Evolutionary conservation across 1,284 basidiomycete species (phyloP), one percentile per base, ranked within the genome.

Genomic region (Irpex sp.): DNA sequence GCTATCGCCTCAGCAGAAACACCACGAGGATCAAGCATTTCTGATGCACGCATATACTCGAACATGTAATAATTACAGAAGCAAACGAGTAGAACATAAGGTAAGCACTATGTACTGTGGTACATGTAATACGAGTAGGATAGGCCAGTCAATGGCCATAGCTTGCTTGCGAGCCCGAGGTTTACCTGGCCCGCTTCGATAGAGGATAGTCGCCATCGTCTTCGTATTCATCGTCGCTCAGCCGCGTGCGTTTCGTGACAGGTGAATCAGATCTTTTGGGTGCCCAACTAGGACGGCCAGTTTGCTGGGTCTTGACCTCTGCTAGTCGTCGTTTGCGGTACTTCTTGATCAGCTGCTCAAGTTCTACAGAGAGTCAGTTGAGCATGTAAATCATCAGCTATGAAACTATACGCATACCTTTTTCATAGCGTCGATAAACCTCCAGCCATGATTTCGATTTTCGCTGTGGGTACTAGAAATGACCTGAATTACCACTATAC

Each of bases 391-490:
- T n/a, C 61, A 31, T 13, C 15, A 26, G 17, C 17, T 17, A 17
- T 48, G 47, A 63, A 36, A 64, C 74, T 9, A 2, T 26, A n/a
- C 34, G 8, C 52, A 57, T 72, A 87, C 88, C 75, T 66, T 73
- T 64, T 69, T 84, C 79, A 66, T 83, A 77, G 61, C 75, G 75
- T 37, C 85, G 79, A 69, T 85, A 87, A 66, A 81, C 84, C 70
- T 88, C 85, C 15, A 74, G 77, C 85, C 87, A 90, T 4, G 86
- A 79, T 67, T 83, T 85, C 4, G 73, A 70, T 31, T 83, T 79
- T 65, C 88, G 78, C 70, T 82, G 81, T 44, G 82, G 77, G 69
- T 84, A 69, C 79, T 82, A 47, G n/a, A 11, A 2, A n/a, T n/a
- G 38, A 51, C 15, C 44, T 34, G 9, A 37, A 58, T 17, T 34